Evolutionary conservation across 768 basidiomycete genomes (phyloP), one percentile per base, ranked within the genome.

Genomic region (Mycena amicta): DNA sequence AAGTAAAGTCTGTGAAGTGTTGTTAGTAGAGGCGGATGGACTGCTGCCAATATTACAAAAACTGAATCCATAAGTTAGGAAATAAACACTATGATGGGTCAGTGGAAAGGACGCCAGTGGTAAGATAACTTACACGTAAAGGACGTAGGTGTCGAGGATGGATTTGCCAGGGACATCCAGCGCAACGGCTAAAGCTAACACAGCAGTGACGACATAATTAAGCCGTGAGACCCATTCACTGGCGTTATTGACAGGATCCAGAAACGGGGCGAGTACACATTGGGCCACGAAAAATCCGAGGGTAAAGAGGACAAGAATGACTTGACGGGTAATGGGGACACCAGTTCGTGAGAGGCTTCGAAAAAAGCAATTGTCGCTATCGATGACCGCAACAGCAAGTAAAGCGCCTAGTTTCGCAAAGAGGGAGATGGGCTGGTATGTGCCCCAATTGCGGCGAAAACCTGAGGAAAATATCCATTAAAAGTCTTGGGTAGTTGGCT

Each of bases 341-440:
- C 70, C 71, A 3, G 75, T 73, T n/a, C 82, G 75, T 23, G 81
- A 72, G 30, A 79, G 70, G 27, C 76, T 71, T 46, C 87, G 86
- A 67, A 93, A 89, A 4, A 88, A 68, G 68, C 91, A 93, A 68
- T 91, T 93, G 67, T 89, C 75, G 20, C 84, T 78, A 71, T 87
- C 81, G 59, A 92, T 77, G 52, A 90, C 70, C 4, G 89, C 86
- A 39, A 88, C 78, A 22, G 88, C 78, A 26, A 90, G 70, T 5
- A 92, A 75, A 16, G 85, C 83, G 63, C 81, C 80, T 45, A 92
- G 80, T 69, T 92, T 93, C 20, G 87, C 83, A 59, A 84, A 78
- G n/a, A 90, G 79, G 64, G 84, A 88, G 15, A 76, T 79, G 1
- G 87, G 80, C 66, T 86, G 79, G 66, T 87, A 88, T 3, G 83